These are phyloP conservation scores for Angomonas desouzai DNA, from an alignment of 208 protist genomes.

Conservation along the genomic window DNA sequence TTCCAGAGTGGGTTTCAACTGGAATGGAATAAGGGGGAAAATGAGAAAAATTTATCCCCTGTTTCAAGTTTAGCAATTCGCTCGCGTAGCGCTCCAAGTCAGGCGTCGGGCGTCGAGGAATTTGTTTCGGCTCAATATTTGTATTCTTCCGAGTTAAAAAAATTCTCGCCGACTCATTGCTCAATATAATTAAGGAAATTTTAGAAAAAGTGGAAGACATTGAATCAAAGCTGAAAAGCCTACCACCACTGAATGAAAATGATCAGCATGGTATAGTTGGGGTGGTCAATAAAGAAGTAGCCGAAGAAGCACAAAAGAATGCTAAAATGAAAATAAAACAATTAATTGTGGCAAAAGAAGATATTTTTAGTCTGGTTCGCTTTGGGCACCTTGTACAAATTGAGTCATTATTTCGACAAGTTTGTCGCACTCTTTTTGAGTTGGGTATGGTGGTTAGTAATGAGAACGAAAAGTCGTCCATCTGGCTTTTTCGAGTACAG, in stretches of 20 bases:
- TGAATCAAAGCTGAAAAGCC: constrained; percentile 45
- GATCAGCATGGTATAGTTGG: constrained; percentile 36
- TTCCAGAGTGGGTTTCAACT: constrained; percentile 29
- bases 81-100: background rate
- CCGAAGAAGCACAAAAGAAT: constrained; percentile 50
- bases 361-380: constrained; percentile 70
- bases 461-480: constrained; percentile 27
- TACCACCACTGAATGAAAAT: constrained; percentile 33
- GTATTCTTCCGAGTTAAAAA: constrained; percentile 42
- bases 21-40: constrained; percentile 10
- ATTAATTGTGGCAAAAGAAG: constrained; percentile 75
- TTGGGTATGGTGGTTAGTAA: constrained; percentile 41
- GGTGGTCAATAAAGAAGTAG: constrained; percentile 86
- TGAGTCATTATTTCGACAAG: constrained; percentile 68
- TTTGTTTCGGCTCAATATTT: constrained; percentile 24
- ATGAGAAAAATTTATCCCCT: background rate
- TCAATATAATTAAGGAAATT: constrained; percentile 36
- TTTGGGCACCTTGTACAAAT: constrained; percentile 76
- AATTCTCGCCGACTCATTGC: constrained; percentile 48
- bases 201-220: constrained; percentile 37
- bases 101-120: constrained; percentile 24
- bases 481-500: constrained; percentile 73
- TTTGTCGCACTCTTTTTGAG: constrained; percentile 49
- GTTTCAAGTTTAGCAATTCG: constrained; percentile 9
- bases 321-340: constrained; percentile 68